A percentile compares a stretch with the other conserved stretches of the same genome.
Conservation (phyloP, 169 alveolate species). For the Theileria annulata region DNA sequence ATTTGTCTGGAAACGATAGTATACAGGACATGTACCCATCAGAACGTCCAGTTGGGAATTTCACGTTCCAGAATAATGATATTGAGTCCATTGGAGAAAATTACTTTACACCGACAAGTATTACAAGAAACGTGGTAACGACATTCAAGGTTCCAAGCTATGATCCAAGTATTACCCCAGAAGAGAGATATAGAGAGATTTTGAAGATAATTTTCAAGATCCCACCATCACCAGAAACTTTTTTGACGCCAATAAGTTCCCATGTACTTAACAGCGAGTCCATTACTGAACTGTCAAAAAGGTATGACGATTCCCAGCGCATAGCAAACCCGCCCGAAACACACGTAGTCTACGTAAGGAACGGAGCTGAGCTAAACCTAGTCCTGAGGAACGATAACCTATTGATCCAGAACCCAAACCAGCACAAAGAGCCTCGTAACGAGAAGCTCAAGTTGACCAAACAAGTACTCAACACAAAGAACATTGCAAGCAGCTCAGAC, state of each 20-base stretch:
- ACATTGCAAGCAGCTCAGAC: slow-evolving; percentile 48
- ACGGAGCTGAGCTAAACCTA: slow-evolving; percentile 1
- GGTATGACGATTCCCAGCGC: slow-evolving; percentile 26
- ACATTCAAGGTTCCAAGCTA: neutral
- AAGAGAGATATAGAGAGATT: slow-evolving; percentile 10
- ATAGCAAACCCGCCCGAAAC: neutral
- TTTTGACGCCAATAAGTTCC: slow-evolving; percentile 10
- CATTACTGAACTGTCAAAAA: slow-evolving; percentile 18
- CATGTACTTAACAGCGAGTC: neutral
- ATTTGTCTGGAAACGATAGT: neutral
- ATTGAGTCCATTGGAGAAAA: neutral
- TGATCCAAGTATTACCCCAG: slow-evolving; percentile 8
- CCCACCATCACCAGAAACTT: neutral
- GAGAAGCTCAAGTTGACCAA: slow-evolving; percentile 13
- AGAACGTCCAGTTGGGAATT: neutral
- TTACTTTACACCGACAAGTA: slow-evolving; percentile 2
- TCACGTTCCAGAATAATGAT: neutral
- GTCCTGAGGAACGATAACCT: slow-evolving; percentile 18
- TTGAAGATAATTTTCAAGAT: slow-evolving; percentile 3
- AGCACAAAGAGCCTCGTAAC: neutral
- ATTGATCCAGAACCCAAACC: slow-evolving; percentile 13
- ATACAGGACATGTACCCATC: slow-evolving; percentile 3
- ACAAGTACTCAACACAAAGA: slow-evolving; percentile 15
- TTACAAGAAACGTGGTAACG: slow-evolving; percentile 4
- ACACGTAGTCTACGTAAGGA: slow-evolving; percentile 16